phyloP scores from a whole-genome alignment of 208 protist species.

The Acanthamoeba triangularis region DNA sequence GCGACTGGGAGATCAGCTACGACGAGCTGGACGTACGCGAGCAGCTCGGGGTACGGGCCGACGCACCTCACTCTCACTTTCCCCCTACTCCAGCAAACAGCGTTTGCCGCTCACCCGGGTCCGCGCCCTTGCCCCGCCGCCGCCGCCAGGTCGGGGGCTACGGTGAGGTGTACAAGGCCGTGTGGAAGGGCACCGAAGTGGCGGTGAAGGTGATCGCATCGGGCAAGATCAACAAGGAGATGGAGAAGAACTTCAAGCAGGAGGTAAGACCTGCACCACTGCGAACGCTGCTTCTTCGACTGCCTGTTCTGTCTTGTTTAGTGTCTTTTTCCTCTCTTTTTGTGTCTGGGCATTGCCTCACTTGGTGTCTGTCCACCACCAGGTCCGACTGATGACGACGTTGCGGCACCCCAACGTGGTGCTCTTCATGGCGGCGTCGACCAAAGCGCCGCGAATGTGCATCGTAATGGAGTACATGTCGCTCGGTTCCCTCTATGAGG shows the following conservation, averaged over 20 bases:
- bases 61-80: too few species aligned
- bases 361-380: too few species aligned
- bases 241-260: slow-evolving; percentile 53
- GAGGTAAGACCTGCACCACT: neutral
- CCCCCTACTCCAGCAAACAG: too few species aligned
- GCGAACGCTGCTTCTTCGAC: neutral
- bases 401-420: slow-evolving; percentile 63
- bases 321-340: neutral
- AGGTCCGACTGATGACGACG: slow-evolving; percentile 41
- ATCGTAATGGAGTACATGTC: slow-evolving; percentile 77
- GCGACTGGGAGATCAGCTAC: slow-evolving; percentile 20
- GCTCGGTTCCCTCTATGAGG: slow-evolving; percentile 55
- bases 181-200: slow-evolving; percentile 57
- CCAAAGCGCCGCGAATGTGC: slow-evolving; percentile 46
- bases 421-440: slow-evolving; percentile 56
- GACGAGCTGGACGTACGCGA: neutral
- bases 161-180: slow-evolving; percentile 57
- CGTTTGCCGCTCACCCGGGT: too few species aligned
- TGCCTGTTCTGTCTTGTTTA: neutral
- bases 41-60: neutral
- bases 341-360: neutral
- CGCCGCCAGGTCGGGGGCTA: slow-evolving; percentile 1
- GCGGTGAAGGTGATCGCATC: slow-evolving; percentile 45
- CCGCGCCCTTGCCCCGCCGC: too few species aligned
- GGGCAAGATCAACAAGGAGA: neutral